Evolutionary conservation across 257 asterid species (phyloP), one percentile per base, ranked within the genome.

Genomic region (Nicotiana noctiflora): DNA sequence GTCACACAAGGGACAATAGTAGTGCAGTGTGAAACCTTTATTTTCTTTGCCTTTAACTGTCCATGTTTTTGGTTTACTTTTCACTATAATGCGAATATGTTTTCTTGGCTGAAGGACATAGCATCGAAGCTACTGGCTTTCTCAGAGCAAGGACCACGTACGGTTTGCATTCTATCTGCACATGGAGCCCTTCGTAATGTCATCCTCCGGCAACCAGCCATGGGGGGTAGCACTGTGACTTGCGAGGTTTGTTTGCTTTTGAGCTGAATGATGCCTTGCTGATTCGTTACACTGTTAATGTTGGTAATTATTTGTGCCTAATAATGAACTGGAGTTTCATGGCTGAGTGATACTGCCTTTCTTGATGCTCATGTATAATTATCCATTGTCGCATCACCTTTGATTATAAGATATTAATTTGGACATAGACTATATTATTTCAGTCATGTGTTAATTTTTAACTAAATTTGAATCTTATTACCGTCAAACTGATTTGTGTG

Each of bases 71-170:
- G 21, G 44, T 14, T 63, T 11, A 63, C 40, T 63, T 63, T 63
- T 14, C 31, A 14, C 2, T 63, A 63, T 27, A 37, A 27, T 29
- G 44, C 21, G 31, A 61, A 49, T 52, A 64, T 65, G 55, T 81
- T 59, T 83, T 65, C 37, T 46, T 82, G 53, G 32, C 81, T 82
- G 84, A 87, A 94, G 98, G 97, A 94, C 88, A 87, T 94, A 86
- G 93, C 95, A 66, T 82, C 93, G 49, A 92, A 90, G 83, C 86
- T 94, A 56, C 84, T 86, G 92, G 94, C 94, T 55, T 94, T 92
- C 85, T 90, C 98, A 3, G 94, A 92, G 91, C 94, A 94, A 89
- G 98, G 98, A 76, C 97, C 95, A 29, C 94, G 97, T 21, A 90
- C 95, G 9, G 90, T 94, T 81, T 92, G 97, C 86, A 86, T 94